Conservation (phyloP, 805 yeast species). For the Metschnikowia cerradonensis region DNA sequence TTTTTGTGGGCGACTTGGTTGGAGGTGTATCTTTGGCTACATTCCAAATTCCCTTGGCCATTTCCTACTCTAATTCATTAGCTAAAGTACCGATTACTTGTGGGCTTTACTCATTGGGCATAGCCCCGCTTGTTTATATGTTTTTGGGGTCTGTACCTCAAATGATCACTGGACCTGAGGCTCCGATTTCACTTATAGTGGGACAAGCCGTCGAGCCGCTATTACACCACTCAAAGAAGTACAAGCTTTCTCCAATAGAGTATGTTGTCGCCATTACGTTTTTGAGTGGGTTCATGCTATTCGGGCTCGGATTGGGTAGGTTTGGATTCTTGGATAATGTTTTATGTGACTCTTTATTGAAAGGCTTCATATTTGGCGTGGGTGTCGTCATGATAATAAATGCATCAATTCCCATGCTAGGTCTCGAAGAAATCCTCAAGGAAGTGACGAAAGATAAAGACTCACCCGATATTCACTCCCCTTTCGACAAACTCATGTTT, state of each 20-base stretch:
- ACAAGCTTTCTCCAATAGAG: constrained; percentile 30
- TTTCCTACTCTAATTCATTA: constrained; percentile 39
- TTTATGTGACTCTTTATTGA: constrained; percentile 35
- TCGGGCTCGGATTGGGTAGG: constrained; percentile 23
- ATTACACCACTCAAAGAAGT: constrained; percentile 30
- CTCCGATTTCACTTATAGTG: constrained; percentile 43
- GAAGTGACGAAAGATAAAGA: constrained; percentile 33
- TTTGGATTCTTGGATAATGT: constrained; percentile 37
- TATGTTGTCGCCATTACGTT: constrained; percentile 47
- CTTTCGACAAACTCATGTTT: constrained; percentile 64
- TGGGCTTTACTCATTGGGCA: constrained; percentile 37
- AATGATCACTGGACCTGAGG: constrained; percentile 46
- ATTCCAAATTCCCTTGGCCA: constrained; percentile 82
- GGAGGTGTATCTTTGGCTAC: constrained; percentile 89
- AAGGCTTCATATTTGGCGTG: constrained; percentile 43
- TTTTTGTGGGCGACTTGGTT: constrained; percentile 55
- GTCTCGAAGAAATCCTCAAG: constrained; percentile 47
- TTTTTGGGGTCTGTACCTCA: constrained; percentile 44
- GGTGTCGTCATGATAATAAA: constrained; percentile 50
- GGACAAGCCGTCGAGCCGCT: constrained; percentile 45
- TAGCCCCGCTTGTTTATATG: constrained; percentile 38
- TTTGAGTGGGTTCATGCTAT: constrained; percentile 60
- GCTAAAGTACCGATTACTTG: constrained; percentile 42
- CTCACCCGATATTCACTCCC: constrained; percentile 47
- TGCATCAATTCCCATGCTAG: constrained; percentile 68